Evolutionary conservation across 179 eudicot genomes (phyloP), one percentile per base, ranked within the genome.

Genomic region (Vitellaria paradoxa): DNA sequence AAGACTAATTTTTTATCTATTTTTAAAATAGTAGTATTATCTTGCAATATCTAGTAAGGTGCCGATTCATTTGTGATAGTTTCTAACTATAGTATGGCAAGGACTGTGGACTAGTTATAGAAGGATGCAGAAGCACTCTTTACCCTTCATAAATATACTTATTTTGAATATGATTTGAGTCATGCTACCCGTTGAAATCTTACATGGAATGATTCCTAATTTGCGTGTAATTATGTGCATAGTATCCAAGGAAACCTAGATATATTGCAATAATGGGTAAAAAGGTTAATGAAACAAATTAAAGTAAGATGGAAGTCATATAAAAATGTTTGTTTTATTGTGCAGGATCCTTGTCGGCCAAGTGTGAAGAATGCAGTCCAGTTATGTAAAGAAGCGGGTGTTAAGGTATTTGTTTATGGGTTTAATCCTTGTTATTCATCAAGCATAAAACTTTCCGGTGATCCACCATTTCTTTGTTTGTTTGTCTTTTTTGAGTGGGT

Each of bases 331-430:
- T 42, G 45, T 42, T 42, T 42, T 42, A 42, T 42, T 42, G 45
- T 75, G 71, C 60, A 93, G 98, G 99, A 93, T 89, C 99, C 99
- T 70, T 96, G 99, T 81, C 96, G 98, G 17, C 93, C 93, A 26
- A 88, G 97, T 82, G 98, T 96, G 47, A 87, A 82, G 85, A 88
- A 89, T n/a, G 91, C 98, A 40, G 96, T 96, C 77, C 84, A 88
- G 62, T 71, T 96, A 45, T 96, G 99, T 79, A 80, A 76, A 56
- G 82, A 83, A 50, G 97, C 98, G 70, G 99, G 98, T 69, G 96
- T 96, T 9, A 96, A 93, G 99, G 99, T 96, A 86, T 69, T 62
- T 76, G 49, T 45, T 9, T 40, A 30, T 49, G 45, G 8, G 61
- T n/a, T 12, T n/a, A 6, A 13, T 67, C 42, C 24, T 40, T 45